Percentiles rank a stretch among this genome's conserved stretches.
phyloP scores from a whole-genome alignment of 179 eudicot genomes.

The Nepenthes alata region DNA sequence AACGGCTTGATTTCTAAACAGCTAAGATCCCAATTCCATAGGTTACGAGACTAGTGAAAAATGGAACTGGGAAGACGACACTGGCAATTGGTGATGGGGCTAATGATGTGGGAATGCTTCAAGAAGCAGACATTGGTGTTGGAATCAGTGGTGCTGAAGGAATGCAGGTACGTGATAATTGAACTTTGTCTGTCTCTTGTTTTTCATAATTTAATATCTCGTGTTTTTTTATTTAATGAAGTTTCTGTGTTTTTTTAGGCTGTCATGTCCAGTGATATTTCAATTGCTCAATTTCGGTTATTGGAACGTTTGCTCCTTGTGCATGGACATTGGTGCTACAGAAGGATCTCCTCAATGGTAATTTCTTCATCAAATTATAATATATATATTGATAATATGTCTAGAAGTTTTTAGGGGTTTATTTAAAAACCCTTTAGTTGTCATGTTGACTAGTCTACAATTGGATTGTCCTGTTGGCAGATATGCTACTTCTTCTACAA shows the following conservation, averaged over 20 bases:
- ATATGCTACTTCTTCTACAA: constrained; percentile 90
- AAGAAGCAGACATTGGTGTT: constrained; percentile 85
- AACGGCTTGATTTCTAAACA: neutral
- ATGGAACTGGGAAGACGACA: constrained; percentile 55
- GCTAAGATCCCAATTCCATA: constrained; percentile 7
- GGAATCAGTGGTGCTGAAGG: constrained; percentile 93
- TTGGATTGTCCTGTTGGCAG: constrained; percentile 23
- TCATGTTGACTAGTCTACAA: neutral
- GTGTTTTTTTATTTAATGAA: no score
- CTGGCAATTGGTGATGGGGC: constrained; percentile 91
- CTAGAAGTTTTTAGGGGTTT: no score
- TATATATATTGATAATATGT: neutral
- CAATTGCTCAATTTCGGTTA: constrained; percentile 80
- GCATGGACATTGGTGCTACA: constrained; percentile 92
- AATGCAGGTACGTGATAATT: constrained; percentile 49
- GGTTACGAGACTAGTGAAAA: constrained; percentile 76
- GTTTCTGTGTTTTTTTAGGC: constrained; percentile 28
- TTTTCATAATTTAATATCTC: neutral
- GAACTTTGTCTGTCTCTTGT: neutral
- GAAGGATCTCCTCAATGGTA: constrained; percentile 86
- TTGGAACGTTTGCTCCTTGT: constrained; percentile 77
- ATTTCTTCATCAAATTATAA: neutral
- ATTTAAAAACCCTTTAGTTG: no score
- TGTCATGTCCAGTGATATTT: constrained; percentile 83
- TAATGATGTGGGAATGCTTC: constrained; percentile 95